Base-by-base conservation (phyloP, 1,284 basidiomycete species). In the Pholiota adiposa region DNA sequence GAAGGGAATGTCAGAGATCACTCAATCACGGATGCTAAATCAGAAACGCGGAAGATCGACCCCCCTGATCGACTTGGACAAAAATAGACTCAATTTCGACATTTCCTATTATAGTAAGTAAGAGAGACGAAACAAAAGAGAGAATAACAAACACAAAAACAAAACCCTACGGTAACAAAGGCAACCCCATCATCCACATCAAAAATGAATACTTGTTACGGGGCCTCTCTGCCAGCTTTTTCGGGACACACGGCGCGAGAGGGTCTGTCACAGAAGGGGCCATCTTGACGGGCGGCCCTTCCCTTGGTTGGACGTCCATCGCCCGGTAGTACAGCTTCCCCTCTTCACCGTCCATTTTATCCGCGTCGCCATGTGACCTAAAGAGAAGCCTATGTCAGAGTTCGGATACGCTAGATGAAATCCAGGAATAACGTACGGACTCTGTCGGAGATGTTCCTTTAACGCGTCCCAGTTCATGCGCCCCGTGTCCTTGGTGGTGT, bases 391-490 rank as follows among this genome's bases (percentile, higher is more conserved):
- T 18, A 46, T 57, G 2, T 36, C 23, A 44, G 12, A 48, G 34
- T 7, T 38, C 6, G 21, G 11, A 44, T 14, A 19, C 8, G 25
- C 1, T 59, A 51, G 16, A 19, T n/a, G n/a, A n/a, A n/a, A n/a
- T n/a, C n/a, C n/a, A 23, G 16, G 4, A 27, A 21, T 9, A 16
- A 60, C 51, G 49, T 21, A 63, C 63, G 60, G 41, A 36, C 25
- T 46, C 27, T 34, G n/a, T 23, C 31, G 21, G 25, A 65, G 67
- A 62, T 75, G 73, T 1, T 46, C 51, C 23, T 41, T 38, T 44
- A 74, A 51, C 9, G 27, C 59, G 1, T 44, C 49, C 59, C 66
- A 55, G 4, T 64, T 63, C 68, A 71, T 68, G 19, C 62, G 62
- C 2, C 70, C 68, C 8, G 29, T 54, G 34, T 73, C 69, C 4